Evolutionary conservation across 441 rosid genomes (phyloP).

Genomic region (Melastoma candidum): DNA sequence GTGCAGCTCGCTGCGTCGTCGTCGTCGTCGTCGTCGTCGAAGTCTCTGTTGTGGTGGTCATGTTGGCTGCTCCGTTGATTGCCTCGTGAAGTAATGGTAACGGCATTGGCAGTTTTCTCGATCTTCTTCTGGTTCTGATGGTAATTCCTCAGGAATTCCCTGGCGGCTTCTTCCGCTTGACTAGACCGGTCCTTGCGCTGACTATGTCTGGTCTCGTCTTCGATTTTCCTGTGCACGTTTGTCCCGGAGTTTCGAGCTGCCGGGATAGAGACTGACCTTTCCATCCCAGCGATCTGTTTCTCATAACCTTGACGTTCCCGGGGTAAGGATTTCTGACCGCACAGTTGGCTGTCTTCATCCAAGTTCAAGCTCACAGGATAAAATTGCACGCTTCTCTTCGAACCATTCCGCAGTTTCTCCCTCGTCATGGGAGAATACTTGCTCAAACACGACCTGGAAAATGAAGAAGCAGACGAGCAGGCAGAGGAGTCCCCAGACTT

Average conservation of each 20-base stretch:
- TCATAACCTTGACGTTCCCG: constrained; percentile 17
- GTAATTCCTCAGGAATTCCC: constrained; percentile 47
- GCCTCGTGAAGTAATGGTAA: constrained; percentile 10
- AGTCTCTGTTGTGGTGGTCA: background rate
- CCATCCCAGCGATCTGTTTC: constrained; percentile 11
- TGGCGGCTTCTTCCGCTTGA: constrained; percentile 48
- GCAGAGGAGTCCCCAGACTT: constrained; percentile 38
- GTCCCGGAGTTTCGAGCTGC: constrained; percentile 37
- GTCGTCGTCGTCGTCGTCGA: constrained; percentile 26
- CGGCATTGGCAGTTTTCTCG: background rate
- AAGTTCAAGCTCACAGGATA: constrained; percentile 57
- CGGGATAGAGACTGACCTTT: constrained; percentile 34
- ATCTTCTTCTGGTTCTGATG: constrained; percentile 36
- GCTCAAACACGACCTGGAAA: constrained; percentile 74
- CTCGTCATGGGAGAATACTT: constrained; percentile 37
- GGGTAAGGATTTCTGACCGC: constrained; percentile 32
- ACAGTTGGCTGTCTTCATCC: constrained; percentile 47
- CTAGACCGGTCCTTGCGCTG: constrained; percentile 25
- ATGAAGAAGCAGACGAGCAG: constrained; percentile 73
- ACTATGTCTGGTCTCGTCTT: constrained; percentile 24
- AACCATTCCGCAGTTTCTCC: constrained; percentile 40
- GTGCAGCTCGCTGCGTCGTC: constrained; percentile 43
- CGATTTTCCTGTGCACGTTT: constrained; percentile 30
- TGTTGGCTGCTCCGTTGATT: constrained; percentile 8
- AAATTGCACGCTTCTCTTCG: constrained; percentile 58